Evolutionary conservation across 1,139 yeast genomes (phyloP), one percentile per base, ranked within the genome.

Genomic region (Sugiyamaella castrensis): DNA sequence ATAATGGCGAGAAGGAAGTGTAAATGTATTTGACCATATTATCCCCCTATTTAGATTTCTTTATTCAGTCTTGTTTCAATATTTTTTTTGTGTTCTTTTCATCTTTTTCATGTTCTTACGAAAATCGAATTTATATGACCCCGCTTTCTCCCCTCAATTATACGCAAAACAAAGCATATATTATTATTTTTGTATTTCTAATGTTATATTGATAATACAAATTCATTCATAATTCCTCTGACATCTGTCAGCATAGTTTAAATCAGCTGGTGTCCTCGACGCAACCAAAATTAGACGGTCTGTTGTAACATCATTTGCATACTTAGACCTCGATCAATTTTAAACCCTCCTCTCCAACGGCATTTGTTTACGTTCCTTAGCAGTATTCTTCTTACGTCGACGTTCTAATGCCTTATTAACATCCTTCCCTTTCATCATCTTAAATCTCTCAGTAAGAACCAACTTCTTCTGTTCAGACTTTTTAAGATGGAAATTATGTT

Each of bases 361-460:
- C 74, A 91, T 76, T 64, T 80, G 82, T 67, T 80, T 82, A 71
- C 92, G 84, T 68, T 92, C 98, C 71, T 86, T 87, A 61, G 96
- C 96, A 65, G 91, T 76, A 67, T 87, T 80, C 78, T 84, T 87
- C 85, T 91, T 91, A 65, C 98, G 80, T 77, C 91, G 87, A 66
- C 96, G 80, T 70, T 89, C 96, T 78, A 92, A 80, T 35, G 85
- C 89, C 75, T 84, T 85, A 59, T 86, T 91, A 61, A 95, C 78
- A 66, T 92, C 96, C 53, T 77, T 76, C 40, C 84, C 73, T 72
- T 81, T 87, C 96, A 92, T 86, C 52, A 73, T 71, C 56, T 87
- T 94, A 71, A 84, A 92, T 68, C 87, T 87, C 67, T 92, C 95
- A 70, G 85, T 85, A 64, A 89, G 91, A 46, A 92, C 75, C 65